A percentile compares a stretch with the other conserved stretches of the same genome.
Conservation (phyloP, 2,329 filamentous ascomycete genomes). For the Colletotrichum lentis region DNA sequence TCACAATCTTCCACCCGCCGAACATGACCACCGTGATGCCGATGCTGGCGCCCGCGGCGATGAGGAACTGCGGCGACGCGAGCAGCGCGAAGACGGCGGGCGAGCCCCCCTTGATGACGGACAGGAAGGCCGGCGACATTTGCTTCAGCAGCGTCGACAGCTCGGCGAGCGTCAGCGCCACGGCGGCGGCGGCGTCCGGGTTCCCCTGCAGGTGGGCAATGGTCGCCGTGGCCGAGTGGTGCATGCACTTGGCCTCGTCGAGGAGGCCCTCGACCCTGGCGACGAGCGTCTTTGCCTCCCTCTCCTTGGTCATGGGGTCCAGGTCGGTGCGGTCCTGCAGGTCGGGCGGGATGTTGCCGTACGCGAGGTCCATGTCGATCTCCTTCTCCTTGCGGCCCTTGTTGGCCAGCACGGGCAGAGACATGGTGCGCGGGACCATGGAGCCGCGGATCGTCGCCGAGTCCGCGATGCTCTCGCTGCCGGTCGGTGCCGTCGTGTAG, state of each 20-base stretch:
- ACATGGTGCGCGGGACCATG: conserved; percentile 50
- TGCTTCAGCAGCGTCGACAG: conserved; percentile 83
- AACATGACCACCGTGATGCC: conserved; percentile 96
- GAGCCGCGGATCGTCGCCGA: conserved; percentile 35
- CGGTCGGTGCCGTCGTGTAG: conserved; percentile 43
- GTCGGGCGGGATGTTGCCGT: conserved; percentile 81
- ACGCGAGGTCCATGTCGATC: conserved; percentile 92
- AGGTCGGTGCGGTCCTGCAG: conserved; percentile 60
- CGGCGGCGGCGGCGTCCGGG: conserved; percentile 89
- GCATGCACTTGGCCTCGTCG: conserved; percentile 87
- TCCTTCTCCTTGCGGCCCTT: conserved; percentile 52
- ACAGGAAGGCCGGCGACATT: conserved; percentile 82
- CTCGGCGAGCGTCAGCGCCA: conserved; percentile 91
- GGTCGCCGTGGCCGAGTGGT: conserved; percentile 82
- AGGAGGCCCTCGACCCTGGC: conserved; percentile 78
- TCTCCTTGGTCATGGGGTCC: conserved; percentile 61
- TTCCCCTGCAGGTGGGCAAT: conserved; percentile 75
- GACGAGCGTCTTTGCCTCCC: conserved; percentile 66
- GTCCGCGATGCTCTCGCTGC: conserved; percentile 37
- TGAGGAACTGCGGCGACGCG: conserved; percentile 90
- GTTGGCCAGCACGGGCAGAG: conserved; percentile 51
- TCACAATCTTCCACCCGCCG: conserved; percentile 96
- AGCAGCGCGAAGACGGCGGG: conserved; percentile 88
- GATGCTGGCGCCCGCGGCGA: conserved; percentile 86
- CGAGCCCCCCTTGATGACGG: conserved; percentile 78